Percentiles rank a stretch among this genome's conserved stretches.
These are phyloP conservation scores for Plantago major DNA, from an alignment of 257 asterid species.

Conservation along the genomic window DNA sequence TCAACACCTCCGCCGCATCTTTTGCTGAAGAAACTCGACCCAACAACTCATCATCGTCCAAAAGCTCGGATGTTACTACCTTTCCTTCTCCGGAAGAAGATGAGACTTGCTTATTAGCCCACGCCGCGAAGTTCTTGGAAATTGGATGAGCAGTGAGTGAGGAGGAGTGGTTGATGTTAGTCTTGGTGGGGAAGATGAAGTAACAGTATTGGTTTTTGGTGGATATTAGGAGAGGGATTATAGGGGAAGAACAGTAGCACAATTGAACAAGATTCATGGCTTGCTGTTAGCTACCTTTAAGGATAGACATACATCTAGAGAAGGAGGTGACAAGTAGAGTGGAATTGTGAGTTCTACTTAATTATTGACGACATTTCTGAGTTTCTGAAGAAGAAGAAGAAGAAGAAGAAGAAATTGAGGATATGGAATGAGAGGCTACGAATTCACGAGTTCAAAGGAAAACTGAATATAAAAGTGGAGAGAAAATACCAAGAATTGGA, in stretches of 20 bases:
- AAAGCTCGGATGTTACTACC: conserved; percentile 29
- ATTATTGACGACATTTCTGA: neutral
- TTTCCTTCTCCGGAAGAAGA: conserved; percentile 35
- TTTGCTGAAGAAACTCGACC: conserved; percentile 42
- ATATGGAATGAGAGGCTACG: conserved; percentile 58
- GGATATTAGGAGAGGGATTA: conserved; percentile 28
- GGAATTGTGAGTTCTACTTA: neutral
- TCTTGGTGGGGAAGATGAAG: conserved; percentile 30
- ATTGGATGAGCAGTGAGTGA: conserved; percentile 14
- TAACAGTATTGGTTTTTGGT: conserved; percentile 23
- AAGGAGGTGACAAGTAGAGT: neutral
- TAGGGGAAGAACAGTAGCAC: conserved; percentile 32
- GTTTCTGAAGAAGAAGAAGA: neutral
- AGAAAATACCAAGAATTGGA: too few species aligned
- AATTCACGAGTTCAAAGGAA: too few species aligned
- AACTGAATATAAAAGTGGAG: neutral
- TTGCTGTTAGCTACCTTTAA: too few species aligned
- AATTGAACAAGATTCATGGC: conserved; percentile 46
- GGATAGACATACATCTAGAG: neutral
- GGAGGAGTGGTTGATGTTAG: conserved; percentile 5
- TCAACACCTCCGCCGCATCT: conserved; percentile 55
- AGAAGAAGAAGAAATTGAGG: conserved; percentile 17
- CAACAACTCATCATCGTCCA: conserved; percentile 49
- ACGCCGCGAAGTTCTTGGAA: conserved; percentile 18
- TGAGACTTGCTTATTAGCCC: conserved; percentile 27